Conservation (phyloP, 768 basidiomycete species). For the Trametes punicea region DNA sequence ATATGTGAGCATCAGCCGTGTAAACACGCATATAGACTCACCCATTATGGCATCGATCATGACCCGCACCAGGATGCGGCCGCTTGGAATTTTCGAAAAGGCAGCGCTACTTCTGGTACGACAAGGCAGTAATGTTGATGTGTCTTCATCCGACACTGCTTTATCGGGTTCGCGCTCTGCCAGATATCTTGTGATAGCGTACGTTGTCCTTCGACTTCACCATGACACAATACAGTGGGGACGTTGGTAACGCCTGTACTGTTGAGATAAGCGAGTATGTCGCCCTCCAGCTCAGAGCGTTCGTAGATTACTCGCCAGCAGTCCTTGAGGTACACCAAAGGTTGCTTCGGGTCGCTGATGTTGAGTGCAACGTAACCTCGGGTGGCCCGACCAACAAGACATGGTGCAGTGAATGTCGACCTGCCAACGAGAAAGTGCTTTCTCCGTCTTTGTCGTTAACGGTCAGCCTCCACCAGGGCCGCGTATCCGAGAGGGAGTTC, state of each 20-base stretch:
- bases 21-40: not conserved
- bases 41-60: not conserved
- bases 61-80: not conserved
- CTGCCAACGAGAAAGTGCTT: constrained; percentile 3
- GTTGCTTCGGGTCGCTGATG: not conserved
- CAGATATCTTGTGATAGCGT: not conserved
- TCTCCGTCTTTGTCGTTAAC: not conserved
- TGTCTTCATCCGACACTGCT: not conserved
- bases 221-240: constrained; percentile 3
- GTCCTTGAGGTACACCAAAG: constrained; percentile 10
- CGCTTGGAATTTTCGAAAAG: not conserved
- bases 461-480: not conserved
- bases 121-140: not conserved
- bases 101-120: not conserved
- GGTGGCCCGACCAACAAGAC: constrained; percentile 1
- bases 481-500: not conserved
- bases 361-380: constrained; percentile 8
- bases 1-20: not conserved
- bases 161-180: not conserved
- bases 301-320: not conserved
- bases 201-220: not conserved
- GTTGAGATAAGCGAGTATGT: not conserved
- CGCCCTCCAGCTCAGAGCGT: not conserved
- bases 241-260: not conserved
- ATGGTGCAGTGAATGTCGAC: not conserved